These are phyloP conservation scores for Lagerstroemia speciosa DNA, from an alignment of 345 rosid species.

Conservation along the genomic window DNA sequence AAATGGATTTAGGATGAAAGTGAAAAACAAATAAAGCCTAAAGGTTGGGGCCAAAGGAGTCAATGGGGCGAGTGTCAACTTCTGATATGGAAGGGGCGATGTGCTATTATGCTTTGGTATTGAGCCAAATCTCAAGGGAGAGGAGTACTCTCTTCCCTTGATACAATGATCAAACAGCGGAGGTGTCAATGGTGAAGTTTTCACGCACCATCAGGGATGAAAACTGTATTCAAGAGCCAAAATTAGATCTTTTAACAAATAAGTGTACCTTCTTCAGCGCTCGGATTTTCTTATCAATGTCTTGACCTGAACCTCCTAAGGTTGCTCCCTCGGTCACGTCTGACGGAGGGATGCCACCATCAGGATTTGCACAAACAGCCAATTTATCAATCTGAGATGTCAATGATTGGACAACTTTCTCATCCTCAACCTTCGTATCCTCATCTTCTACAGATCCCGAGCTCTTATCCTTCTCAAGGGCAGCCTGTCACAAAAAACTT, in stretches of 20 bases:
- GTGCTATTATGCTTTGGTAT: too few relatives aligned
- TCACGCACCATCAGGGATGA: neutral
- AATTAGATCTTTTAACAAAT: neutral
- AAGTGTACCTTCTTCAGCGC: slow-evolving; percentile 72
- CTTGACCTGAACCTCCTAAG: slow-evolving; percentile 37
- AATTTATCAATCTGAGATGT: slow-evolving; percentile 60
- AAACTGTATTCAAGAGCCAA: neutral
- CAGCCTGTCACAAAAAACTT: slow-evolving; percentile 36
- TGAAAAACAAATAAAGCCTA: too few relatives aligned
- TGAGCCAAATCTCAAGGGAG: too few relatives aligned
- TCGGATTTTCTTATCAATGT: slow-evolving; percentile 68
- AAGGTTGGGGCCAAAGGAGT: too few relatives aligned
- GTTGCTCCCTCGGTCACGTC: slow-evolving; percentile 27
- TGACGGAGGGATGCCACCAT: slow-evolving; percentile 21
- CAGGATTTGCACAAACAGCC: slow-evolving; percentile 42
- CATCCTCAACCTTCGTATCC: slow-evolving; percentile 29
- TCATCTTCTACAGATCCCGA: slow-evolving; percentile 33
- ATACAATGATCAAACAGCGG: too few relatives aligned
- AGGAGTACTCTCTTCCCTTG: too few relatives aligned
- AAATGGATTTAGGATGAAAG: too few relatives aligned
- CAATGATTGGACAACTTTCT: slow-evolving; percentile 41
- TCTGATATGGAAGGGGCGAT: too few relatives aligned
- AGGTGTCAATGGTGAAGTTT: neutral
- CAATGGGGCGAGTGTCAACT: too few relatives aligned
- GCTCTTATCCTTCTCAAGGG: slow-evolving; percentile 55